Conservation (phyloP, 164 flowering plant species). For the Liriodendron chinense region DNA sequence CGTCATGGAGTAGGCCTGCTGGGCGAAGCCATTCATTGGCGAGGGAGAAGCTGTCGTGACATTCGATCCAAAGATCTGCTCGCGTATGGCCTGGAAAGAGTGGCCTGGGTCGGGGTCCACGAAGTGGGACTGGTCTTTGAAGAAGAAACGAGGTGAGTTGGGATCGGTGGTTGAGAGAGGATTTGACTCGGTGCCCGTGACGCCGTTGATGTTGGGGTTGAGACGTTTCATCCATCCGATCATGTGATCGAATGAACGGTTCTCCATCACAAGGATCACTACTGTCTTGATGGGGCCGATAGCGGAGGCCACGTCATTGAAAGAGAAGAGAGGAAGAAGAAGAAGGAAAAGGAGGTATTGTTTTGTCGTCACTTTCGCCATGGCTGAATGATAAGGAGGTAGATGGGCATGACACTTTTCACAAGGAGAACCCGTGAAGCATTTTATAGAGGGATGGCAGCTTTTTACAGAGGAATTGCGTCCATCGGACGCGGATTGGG, state of each 20-base stretch:
- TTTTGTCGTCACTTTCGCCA: background rate
- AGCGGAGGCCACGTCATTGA: background rate
- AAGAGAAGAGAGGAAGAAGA: background rate
- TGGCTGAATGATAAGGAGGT: background rate
- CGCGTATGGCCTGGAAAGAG: constrained; percentile 73
- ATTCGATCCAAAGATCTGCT: constrained; percentile 65
- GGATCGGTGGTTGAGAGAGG: constrained; percentile 42
- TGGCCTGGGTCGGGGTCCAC: constrained; percentile 86
- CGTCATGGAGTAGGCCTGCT: constrained; percentile 51
- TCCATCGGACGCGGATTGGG: too few relatives aligned
- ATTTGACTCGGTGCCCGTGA: constrained; percentile 64
- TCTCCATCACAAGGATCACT: constrained; percentile 72
- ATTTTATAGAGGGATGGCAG: background rate
- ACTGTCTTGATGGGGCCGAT: constrained; percentile 50
- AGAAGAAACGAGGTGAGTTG: constrained; percentile 33
- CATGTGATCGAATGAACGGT: constrained; percentile 85
- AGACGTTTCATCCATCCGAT: constrained; percentile 74
- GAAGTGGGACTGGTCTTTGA: constrained; percentile 43
- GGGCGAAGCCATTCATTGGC: constrained; percentile 75
- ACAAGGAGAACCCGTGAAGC: background rate
- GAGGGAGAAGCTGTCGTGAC: constrained; percentile 39
- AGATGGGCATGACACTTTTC: background rate
- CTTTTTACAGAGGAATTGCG: background rate
- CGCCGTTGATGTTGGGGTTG: constrained; percentile 73
- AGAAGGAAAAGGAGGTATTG: background rate